Conservation (phyloP, 225 moss, liverwort and hornwort species). For the Rhytidiadelphus loreus region DNA sequence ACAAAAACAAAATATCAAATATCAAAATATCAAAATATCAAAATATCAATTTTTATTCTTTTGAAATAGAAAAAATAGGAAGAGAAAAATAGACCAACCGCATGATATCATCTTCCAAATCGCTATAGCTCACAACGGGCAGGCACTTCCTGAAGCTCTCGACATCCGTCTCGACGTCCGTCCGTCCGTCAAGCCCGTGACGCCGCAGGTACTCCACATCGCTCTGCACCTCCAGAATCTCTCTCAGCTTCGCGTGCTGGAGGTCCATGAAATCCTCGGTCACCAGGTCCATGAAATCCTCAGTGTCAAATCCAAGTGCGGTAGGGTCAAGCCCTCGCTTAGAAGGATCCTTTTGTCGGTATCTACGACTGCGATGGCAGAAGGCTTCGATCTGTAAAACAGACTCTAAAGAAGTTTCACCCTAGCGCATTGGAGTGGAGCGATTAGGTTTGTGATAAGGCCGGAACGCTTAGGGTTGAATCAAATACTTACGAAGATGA, state of each 20-base stretch:
- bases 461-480: not conserved
- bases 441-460: not conserved
- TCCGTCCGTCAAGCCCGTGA: constrained; percentile 37
- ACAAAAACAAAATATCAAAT: too few species aligned
- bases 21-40: too few species aligned
- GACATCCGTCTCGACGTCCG: constrained; percentile 30
- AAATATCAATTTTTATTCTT: too few species aligned
- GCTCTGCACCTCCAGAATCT: constrained; percentile 41
- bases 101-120: constrained; percentile 26
- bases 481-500: not conserved
- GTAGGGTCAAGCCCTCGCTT: constrained; percentile 1
- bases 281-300: constrained; percentile 22
- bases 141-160: constrained; percentile 40
- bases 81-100: too few species aligned
- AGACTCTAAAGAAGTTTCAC: not conserved
- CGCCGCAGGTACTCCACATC: constrained; percentile 51
- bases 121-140: constrained; percentile 36
- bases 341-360: not conserved
- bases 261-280: constrained; percentile 19
- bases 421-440: not conserved
- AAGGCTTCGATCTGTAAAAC: not conserved
- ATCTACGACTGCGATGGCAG: not conserved
- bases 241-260: constrained; percentile 32
- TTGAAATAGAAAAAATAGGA: too few species aligned
- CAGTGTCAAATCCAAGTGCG: constrained; percentile 13